Percentiles rank a stretch among this genome's conserved stretches.
phyloP scores from a whole-genome alignment of 2,329 filamentous ascomycete species.

The Polychaeton citri region DNA sequence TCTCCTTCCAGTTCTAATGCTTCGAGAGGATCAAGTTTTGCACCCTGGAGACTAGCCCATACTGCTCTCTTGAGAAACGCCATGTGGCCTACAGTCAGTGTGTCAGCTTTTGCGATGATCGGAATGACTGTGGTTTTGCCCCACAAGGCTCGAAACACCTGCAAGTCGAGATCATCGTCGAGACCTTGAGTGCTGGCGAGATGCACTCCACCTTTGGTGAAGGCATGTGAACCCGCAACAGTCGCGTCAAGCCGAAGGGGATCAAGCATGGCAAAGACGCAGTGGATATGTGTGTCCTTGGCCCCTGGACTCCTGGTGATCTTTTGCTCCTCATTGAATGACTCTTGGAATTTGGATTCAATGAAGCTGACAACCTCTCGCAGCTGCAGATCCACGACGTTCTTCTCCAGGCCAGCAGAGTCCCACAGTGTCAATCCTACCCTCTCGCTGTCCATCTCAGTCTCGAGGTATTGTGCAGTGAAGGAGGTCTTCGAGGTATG shows the following conservation, averaged over 20 bases:
- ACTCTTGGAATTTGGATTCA: constrained; percentile 97
- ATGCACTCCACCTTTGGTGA: constrained; percentile 27
- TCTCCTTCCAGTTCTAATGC: constrained; percentile 70
- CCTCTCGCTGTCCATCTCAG: constrained; percentile 83
- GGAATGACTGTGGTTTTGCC: constrained; percentile 93
- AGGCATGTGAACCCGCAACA: constrained; percentile 8
- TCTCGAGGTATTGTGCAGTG: constrained; percentile 80
- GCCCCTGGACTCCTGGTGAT: constrained; percentile 84
- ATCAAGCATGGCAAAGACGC: constrained; percentile 83
- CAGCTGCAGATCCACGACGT: constrained; percentile 84
- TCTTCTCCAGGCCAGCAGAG: constrained; percentile 88
- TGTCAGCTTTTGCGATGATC: constrained; percentile 92
- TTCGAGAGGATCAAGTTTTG: constrained; percentile 78
- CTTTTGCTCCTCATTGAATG: constrained; percentile 94
- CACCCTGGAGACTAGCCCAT: constrained; percentile 73
- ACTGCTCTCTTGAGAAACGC: constrained; percentile 78
- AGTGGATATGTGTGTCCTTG: constrained; percentile 94
- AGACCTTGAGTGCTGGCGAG: constrained; percentile 51
- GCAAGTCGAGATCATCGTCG: constrained; percentile 80
- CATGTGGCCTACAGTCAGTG: constrained; percentile 93
- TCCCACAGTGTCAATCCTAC: constrained; percentile 94
- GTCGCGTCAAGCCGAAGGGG: constrained; percentile 75
- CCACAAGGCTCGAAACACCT: constrained; percentile 75
- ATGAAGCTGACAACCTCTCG: constrained; percentile 84
- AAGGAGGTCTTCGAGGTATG: constrained; percentile 39